These are phyloP conservation scores for Osmanthus fragrans DNA, from an alignment of 257 asterid genomes.

Conservation along the genomic window DNA sequence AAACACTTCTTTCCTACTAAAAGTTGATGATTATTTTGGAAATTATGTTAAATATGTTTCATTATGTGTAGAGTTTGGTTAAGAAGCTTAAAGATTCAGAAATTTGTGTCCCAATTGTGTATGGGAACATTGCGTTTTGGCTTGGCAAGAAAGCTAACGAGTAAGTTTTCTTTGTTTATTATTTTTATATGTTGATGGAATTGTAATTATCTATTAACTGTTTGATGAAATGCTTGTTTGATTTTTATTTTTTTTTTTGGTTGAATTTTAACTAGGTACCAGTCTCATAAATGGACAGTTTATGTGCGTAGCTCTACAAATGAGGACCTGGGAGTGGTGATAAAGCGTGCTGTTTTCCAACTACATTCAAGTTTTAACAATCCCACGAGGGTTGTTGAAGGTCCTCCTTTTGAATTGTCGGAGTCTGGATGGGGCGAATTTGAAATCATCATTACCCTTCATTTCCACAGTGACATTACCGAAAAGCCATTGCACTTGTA, in stretches of 20 bases:
- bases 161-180: conserved; percentile 41
- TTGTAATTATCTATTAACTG: conserved; percentile 17
- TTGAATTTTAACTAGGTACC: conserved; percentile 45
- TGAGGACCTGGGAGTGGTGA: conserved; percentile 83
- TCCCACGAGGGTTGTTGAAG: conserved; percentile 75
- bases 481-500: conserved; percentile 93
- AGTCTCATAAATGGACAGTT: conserved; percentile 92
- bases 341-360: conserved; percentile 84
- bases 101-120: conserved; percentile 77
- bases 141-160: conserved; percentile 99
- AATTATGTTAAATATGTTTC: not conserved
- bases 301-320: conserved; percentile 87
- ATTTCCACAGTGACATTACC: conserved; percentile 69
- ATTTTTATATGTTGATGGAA: not conserved
- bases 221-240: conserved; percentile 33
- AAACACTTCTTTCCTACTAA: not conserved
- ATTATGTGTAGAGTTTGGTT: conserved; percentile 41
- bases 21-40: not conserved
- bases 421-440: conserved; percentile 99
- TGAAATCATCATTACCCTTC: conserved; percentile 87
- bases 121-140: conserved; percentile 95
- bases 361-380: conserved; percentile 92
- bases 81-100: conserved; percentile 78
- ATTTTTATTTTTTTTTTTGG: conserved; percentile 6
- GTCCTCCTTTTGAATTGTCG: conserved; percentile 83